Conservation (phyloP, 805 yeast species). For the Jamesozyma piceae region DNA sequence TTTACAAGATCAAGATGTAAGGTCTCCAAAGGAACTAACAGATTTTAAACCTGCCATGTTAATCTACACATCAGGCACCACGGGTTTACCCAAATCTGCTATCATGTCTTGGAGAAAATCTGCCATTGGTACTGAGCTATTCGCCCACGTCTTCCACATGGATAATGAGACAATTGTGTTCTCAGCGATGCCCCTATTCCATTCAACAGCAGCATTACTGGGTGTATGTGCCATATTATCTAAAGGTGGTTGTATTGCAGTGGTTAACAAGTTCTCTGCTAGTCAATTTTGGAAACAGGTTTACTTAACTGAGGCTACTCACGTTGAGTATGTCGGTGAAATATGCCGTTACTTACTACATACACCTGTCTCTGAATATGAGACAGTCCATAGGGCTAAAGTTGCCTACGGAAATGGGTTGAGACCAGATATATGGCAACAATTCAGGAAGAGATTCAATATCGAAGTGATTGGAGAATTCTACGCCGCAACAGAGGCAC, state of each 20-base stretch:
- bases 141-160: conserved; percentile 60
- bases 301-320: conserved; percentile 58
- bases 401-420: conserved; percentile 89
- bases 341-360: conserved; percentile 78
- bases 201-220: conserved; percentile 83
- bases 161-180: conserved; percentile 49
- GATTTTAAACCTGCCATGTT: conserved; percentile 59
- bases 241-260: conserved; percentile 65
- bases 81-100: conserved; percentile 91
- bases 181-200: conserved; percentile 93
- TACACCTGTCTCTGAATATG: conserved; percentile 57
- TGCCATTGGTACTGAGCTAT: conserved; percentile 57
- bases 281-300: conserved; percentile 87
- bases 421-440: conserved; percentile 79
- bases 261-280: conserved; percentile 76
- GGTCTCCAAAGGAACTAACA: conserved; percentile 45
- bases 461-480: conserved; percentile 78
- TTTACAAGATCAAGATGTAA: conserved; percentile 45
- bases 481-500: conserved; percentile 89
- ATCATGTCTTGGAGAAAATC: conserved; percentile 87
- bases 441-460: conserved; percentile 67
- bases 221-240: conserved; percentile 66
- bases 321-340: conserved; percentile 90
- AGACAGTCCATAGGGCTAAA: conserved; percentile 46
- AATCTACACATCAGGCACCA: conserved; percentile 89